A percentile compares a stretch with the other conserved stretches of the same genome.
Conservation (phyloP, 345 rosid genomes). For the sweet orange (Citrus sinensis) region DNA sequence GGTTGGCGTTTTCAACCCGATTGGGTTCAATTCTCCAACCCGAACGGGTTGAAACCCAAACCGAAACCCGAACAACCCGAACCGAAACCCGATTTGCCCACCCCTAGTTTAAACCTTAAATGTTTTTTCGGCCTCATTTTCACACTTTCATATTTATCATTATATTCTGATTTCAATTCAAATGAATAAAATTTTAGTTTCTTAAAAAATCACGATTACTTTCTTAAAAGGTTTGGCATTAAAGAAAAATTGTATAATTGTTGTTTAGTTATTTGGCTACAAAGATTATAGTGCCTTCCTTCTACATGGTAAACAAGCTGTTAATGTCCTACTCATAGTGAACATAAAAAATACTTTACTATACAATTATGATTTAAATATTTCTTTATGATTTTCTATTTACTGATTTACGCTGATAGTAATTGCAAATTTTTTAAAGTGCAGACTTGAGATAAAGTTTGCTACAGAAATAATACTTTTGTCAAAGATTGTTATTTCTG, state of each 20-base stretch:
- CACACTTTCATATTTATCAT: background rate
- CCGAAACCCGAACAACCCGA: too few species aligned
- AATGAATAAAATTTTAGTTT: background rate
- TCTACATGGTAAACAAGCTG: background rate
- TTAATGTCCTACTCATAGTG: too few species aligned
- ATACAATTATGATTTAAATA: background rate
- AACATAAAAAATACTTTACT: background rate
- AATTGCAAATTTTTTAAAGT: slow-evolving; percentile 5
- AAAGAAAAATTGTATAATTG: background rate
- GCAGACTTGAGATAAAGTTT: slow-evolving; percentile 53
- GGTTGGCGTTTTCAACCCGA: too few species aligned
- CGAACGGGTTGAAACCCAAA: too few species aligned
- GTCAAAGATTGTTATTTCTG: slow-evolving; percentile 51
- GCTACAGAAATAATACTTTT: slow-evolving; percentile 57
- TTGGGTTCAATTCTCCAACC: too few species aligned
- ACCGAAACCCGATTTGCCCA: too few species aligned
- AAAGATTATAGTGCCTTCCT: background rate
- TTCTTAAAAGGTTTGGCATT: background rate
- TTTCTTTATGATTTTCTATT: background rate
- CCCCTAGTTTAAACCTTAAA: background rate
- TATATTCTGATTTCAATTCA: background rate
- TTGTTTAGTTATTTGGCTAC: background rate
- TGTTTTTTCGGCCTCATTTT: background rate
- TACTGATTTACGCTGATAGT: background rate
- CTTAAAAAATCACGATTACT: background rate